Evolutionary conservation across 495 filamentous ascomycete genomes (phyloP).

Genomic region (Neurospora pannonica): DNA sequence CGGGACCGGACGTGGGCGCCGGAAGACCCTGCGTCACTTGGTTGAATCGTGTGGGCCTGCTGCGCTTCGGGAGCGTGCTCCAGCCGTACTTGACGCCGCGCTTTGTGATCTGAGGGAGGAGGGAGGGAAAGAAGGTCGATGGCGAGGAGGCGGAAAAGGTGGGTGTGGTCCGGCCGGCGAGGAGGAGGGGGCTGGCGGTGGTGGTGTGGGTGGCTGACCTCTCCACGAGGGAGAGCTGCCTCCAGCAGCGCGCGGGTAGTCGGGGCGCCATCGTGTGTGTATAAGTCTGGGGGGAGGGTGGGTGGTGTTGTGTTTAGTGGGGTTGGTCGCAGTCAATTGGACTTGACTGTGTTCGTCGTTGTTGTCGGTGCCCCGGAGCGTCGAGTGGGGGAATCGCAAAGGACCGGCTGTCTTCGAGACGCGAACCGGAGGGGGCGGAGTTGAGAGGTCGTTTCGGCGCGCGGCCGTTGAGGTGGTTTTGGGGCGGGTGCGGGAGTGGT

Average conservation of each 20-base stretch:
- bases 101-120: slow-evolving; percentile 36
- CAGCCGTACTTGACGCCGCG: slow-evolving; percentile 47
- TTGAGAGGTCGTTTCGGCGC: not conserved
- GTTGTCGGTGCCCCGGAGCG: not conserved
- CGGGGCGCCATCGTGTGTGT: slow-evolving; percentile 39
- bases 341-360: not conserved
- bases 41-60: slow-evolving; percentile 41
- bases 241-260: slow-evolving; percentile 41
- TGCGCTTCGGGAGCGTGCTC: slow-evolving; percentile 33
- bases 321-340: not conserved
- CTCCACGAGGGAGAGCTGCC: slow-evolving; percentile 24
- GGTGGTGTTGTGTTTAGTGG: slow-evolving; percentile 5
- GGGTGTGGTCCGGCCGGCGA: slow-evolving; percentile 15
- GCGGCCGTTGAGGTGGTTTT: slow-evolving; percentile 1
- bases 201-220: slow-evolving; percentile 13
- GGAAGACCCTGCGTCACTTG: slow-evolving; percentile 39
- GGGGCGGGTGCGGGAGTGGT: not conserved
- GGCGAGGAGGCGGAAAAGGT: slow-evolving; percentile 23
- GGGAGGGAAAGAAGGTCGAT: slow-evolving; percentile 6
- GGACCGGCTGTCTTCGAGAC: not conserved
- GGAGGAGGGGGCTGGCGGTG: slow-evolving; percentile 13
- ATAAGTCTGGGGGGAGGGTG: not conserved
- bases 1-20: slow-evolving; percentile 58
- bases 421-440: not conserved
- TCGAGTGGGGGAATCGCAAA: not conserved